These are phyloP conservation scores for Lentinus brumalis DNA, from an alignment of 768 basidiomycete genomes.

Conservation along the genomic window DNA sequence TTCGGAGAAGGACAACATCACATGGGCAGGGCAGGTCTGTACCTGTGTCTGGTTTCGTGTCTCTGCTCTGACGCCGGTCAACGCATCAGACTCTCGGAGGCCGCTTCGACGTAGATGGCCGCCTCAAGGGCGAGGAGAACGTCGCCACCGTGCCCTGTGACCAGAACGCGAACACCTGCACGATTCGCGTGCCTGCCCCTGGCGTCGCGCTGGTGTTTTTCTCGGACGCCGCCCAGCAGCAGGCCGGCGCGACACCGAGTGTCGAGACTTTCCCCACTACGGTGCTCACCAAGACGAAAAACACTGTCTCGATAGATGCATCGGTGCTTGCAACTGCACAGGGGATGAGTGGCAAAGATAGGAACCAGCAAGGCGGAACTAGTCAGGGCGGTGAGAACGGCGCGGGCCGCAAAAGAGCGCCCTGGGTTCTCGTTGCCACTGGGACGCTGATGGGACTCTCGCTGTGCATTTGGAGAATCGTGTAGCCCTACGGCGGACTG, in stretches of 20 bases:
- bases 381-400: conserved; percentile 23
- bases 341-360: conserved; percentile 46
- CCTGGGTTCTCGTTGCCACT: background rate
- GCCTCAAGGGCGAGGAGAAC: conserved; percentile 35
- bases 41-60: background rate
- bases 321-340: conserved; percentile 65
- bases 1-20: conserved; percentile 46
- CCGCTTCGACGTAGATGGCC: conserved; percentile 43
- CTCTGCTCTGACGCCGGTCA: background rate
- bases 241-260: conserved; percentile 35
- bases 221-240: conserved; percentile 39
- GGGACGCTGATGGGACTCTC: background rate
- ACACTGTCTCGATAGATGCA: conserved; percentile 58
- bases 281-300: conserved; percentile 44
- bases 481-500: background rate
- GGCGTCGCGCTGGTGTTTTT: conserved; percentile 80
- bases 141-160: conserved; percentile 42
- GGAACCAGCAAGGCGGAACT: conserved; percentile 29
- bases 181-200: conserved; percentile 66
- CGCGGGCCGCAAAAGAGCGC: background rate
- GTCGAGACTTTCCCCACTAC: conserved; percentile 59
- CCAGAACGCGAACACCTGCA: conserved; percentile 51
- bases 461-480: background rate
- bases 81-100: conserved; percentile 32
- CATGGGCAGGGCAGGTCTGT: conserved; percentile 50